phyloP scores from a whole-genome alignment of 2,329 filamentous ascomycete species.

The Cladorrhinum sp. region DNA sequence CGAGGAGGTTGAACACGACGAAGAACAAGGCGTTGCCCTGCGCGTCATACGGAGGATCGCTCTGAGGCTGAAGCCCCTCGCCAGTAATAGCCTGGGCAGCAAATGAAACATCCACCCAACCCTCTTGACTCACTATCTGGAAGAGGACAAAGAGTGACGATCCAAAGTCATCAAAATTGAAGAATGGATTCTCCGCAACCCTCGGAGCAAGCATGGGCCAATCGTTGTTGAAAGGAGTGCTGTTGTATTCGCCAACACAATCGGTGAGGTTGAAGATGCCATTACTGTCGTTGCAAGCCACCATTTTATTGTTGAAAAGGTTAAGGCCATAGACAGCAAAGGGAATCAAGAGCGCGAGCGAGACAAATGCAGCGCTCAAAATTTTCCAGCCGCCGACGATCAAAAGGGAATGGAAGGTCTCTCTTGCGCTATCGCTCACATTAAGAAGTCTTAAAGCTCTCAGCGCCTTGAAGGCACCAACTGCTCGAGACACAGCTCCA shows the following conservation, averaged over 20 bases:
- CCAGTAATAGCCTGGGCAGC: conserved; percentile 79
- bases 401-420: conserved; percentile 96
- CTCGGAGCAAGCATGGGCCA: conserved; percentile 86
- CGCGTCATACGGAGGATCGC: conserved; percentile 50
- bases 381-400: conserved; percentile 94
- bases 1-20: conserved; percentile 91
- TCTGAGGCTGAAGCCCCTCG: conserved; percentile 66
- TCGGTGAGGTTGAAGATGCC: conserved; percentile 61
- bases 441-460: conserved; percentile 89
- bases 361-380: conserved; percentile 84
- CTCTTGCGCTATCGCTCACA: conserved; percentile 89
- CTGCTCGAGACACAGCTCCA: conserved; percentile 80
- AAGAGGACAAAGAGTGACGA: conserved; percentile 93
- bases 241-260: conserved; percentile 82
- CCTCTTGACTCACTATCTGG: conserved; percentile 97
- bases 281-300: conserved; percentile 71
- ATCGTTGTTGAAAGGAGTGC: conserved; percentile 65
- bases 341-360: conserved; percentile 87
- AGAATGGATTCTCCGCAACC: conserved; percentile 76
- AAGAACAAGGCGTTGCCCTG: conserved; percentile 93
- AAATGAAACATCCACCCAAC: conserved; percentile 93
- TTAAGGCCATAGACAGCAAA: conserved; percentile 97
- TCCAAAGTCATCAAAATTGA: conserved; percentile 93
- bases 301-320: conserved; percentile 80
- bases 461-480: conserved; percentile 95